Percentiles rank a stretch among this genome's conserved stretches.
Evolutionary conservation across 2,329 filamentous ascomycete genomes (phyloP).

Genomic region (Trichoderma sp.): DNA sequence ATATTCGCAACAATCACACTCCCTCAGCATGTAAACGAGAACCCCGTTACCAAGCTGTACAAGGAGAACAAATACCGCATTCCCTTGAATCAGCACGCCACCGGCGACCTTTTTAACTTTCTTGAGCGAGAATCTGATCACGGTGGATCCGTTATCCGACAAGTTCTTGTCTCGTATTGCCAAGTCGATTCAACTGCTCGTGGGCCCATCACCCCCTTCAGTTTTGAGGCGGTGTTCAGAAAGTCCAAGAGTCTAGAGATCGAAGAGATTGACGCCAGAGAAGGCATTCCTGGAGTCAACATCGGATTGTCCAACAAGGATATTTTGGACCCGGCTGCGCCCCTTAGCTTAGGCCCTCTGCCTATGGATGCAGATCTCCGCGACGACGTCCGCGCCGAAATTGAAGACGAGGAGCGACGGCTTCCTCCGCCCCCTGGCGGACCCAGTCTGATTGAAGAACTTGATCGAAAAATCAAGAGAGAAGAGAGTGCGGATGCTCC

Average conservation of each 20-base stretch:
- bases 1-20: constrained; percentile 73
- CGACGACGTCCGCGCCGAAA: constrained; percentile 82
- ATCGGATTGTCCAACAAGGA: constrained; percentile 66
- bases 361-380: constrained; percentile 83
- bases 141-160: constrained; percentile 77
- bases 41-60: constrained; percentile 79
- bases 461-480: constrained; percentile 84
- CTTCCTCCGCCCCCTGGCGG: constrained; percentile 73
- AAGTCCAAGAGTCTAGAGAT: constrained; percentile 63
- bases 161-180: constrained; percentile 68
- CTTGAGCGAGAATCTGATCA: constrained; percentile 84
- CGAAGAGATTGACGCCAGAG: constrained; percentile 65
- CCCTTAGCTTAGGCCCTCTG: constrained; percentile 76
- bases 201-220: constrained; percentile 66
- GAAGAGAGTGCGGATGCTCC: constrained; percentile 88
- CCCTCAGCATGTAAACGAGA: constrained; percentile 77
- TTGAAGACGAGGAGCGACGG: constrained; percentile 82
- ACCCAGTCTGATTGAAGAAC: constrained; percentile 79
- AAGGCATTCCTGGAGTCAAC: constrained; percentile 66
- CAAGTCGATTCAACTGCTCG: constrained; percentile 61
- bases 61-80: constrained; percentile 85
- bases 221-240: constrained; percentile 63
- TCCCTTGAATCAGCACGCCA: constrained; percentile 83
- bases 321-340: constrained; percentile 58
- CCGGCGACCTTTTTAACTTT: constrained; percentile 81